phyloP scores from a whole-genome alignment of 2,329 filamentous ascomycete species.

The Cordyceps sp. region DNA sequence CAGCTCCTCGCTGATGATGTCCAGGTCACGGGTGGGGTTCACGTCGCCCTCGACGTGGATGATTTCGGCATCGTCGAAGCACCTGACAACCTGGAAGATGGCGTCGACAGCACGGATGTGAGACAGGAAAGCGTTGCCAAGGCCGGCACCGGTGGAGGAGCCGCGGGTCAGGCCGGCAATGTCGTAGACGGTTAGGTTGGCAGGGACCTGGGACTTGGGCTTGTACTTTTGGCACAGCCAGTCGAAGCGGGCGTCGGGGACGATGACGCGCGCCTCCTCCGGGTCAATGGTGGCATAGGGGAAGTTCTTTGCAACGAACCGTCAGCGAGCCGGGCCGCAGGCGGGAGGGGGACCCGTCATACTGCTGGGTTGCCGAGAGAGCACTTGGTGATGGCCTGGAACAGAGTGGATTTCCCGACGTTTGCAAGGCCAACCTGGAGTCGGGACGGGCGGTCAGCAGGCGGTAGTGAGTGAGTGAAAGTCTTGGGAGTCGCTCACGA shows the following conservation, averaged over 20 bases:
- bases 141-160: slow-evolving; percentile 90
- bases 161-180: slow-evolving; percentile 93
- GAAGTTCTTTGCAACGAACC: slow-evolving; percentile 55
- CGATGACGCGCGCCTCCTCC: slow-evolving; percentile 93
- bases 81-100: slow-evolving; percentile 93
- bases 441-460: background rate
- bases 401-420: slow-evolving; percentile 97
- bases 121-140: slow-evolving; percentile 95
- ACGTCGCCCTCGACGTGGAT: slow-evolving; percentile 99
- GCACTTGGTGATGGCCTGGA: slow-evolving; percentile 98
- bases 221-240: slow-evolving; percentile 95
- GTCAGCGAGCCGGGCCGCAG: slow-evolving; percentile 14
- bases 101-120: slow-evolving; percentile 97
- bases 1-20: slow-evolving; percentile 93
- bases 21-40: slow-evolving; percentile 81
- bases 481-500: slow-evolving; percentile 43
- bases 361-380: slow-evolving; percentile 92
- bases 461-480: slow-evolving; percentile 1
- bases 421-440: slow-evolving; percentile 87
- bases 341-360: slow-evolving; percentile 26
- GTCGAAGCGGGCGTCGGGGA: slow-evolving; percentile 90
- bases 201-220: slow-evolving; percentile 91
- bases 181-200: slow-evolving; percentile 96
- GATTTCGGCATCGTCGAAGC: slow-evolving; percentile 98
- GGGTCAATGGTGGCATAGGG: slow-evolving; percentile 98